These are phyloP conservation scores for peach (Prunus persica) DNA, from an alignment of 306 rosid species.

Conservation along the genomic window Prunus_persica_NCBIv2 NC_034009.1:43287501-43288000, in stretches of 20 bases:
- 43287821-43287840: slow-evolving; percentile 27
- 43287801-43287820: slow-evolving; percentile 26
- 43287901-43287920: slow-evolving; percentile 25
- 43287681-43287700: slow-evolving; percentile 52
- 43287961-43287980: slow-evolving; percentile 33
- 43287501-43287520: neutral
- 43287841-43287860: slow-evolving; percentile 32
- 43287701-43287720: slow-evolving; percentile 38
- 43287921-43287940: slow-evolving; percentile 41
- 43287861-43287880: slow-evolving; percentile 25
- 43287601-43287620: too few species aligned
- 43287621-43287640: too few species aligned
- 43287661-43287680: too few species aligned
- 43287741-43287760: slow-evolving; percentile 25
- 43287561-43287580: too few species aligned
- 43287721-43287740: slow-evolving; percentile 39
- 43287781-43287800: slow-evolving; percentile 33
- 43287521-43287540: neutral
- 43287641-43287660: too few species aligned
- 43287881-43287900: slow-evolving; percentile 31
- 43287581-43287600: too few species aligned
- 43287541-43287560: neutral
- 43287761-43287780: slow-evolving; percentile 35
- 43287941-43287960: slow-evolving; percentile 49
- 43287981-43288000: slow-evolving; percentile 53